A percentile compares a stretch with the other conserved stretches of the same genome.
phyloP scores from a whole-genome alignment of 2,329 filamentous ascomycete species.

The Fusarium haematococcum region DNA sequence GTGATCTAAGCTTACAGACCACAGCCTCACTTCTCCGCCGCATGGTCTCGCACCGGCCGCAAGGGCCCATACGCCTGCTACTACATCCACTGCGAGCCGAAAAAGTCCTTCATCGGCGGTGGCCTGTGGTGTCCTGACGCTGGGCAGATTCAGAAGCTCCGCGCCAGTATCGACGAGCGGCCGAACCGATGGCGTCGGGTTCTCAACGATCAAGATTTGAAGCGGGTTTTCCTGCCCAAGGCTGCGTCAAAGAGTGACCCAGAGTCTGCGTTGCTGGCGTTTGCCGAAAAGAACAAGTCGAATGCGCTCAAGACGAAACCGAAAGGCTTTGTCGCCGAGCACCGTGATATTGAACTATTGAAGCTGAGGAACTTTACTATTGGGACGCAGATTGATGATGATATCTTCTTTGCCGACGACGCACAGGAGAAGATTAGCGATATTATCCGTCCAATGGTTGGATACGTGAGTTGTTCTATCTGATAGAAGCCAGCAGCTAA shows the following conservation, averaged over 20 bases:
- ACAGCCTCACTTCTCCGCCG: conserved; percentile 83
- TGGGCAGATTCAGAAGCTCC: conserved; percentile 72
- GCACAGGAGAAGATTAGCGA: conserved; percentile 74
- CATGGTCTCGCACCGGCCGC: conserved; percentile 87
- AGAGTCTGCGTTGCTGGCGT: conserved; percentile 74
- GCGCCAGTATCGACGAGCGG: conserved; percentile 80
- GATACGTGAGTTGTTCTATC: conserved; percentile 73
- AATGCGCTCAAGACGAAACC: conserved; percentile 87
- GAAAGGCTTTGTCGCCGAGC: conserved; percentile 82
- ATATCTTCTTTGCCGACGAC: conserved; percentile 70
- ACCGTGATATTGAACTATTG: conserved; percentile 83
- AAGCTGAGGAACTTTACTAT: conserved; percentile 85
- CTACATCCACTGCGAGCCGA: conserved; percentile 85
- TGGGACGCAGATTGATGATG: conserved; percentile 73
- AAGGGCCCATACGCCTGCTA: conserved; percentile 92
- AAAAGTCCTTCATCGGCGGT: conserved; percentile 78
- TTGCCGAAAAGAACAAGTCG: conserved; percentile 75
- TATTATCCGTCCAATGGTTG: conserved; percentile 75
- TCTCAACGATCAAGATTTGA: conserved; percentile 71
- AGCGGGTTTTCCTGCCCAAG: conserved; percentile 71
- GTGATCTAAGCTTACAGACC: background rate
- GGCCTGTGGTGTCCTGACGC: conserved; percentile 86
- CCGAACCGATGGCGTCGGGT: conserved; percentile 77
- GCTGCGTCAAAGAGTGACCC: conserved; percentile 48
- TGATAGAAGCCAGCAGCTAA: background rate